Percentiles rank a stretch among this genome's conserved stretches.
Evolutionary conservation across 2,329 filamentous ascomycete genomes (phyloP).

Genomic region (Metarhizium rileyi): DNA sequence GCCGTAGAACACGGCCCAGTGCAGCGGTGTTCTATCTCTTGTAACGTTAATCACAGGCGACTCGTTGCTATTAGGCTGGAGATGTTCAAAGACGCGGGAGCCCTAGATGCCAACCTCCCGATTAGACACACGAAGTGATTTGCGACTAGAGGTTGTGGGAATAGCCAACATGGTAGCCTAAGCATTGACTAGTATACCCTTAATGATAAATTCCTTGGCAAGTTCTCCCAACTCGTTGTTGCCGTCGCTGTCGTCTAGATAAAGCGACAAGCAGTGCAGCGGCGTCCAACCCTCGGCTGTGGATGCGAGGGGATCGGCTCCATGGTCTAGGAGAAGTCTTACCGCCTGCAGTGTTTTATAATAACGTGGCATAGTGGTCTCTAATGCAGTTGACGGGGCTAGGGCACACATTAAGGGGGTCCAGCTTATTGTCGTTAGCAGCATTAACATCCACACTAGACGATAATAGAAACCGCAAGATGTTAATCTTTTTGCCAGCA

Average conservation of each 20-base stretch:
- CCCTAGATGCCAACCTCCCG: neutral
- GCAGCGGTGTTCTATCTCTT: neutral
- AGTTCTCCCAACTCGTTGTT: constrained; percentile 4
- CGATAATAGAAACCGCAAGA: constrained; percentile 11
- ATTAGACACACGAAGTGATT: neutral
- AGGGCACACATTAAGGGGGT: constrained; percentile 21
- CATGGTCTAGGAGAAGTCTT: constrained; percentile 14
- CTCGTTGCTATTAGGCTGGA: neutral
- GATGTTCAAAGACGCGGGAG: neutral
- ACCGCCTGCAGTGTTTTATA: constrained; percentile 7
- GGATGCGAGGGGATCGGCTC: constrained; percentile 10
- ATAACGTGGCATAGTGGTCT: neutral
- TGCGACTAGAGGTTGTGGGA: neutral
- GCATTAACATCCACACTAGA: constrained; percentile 14
- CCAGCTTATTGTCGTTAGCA: constrained; percentile 17
- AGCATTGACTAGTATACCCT: constrained; percentile 7
- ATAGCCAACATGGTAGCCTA: constrained; percentile 4
- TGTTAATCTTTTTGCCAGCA: constrained; percentile 13
- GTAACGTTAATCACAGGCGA: neutral
- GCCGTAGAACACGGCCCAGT: constrained; percentile 1
- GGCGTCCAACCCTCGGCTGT: constrained; percentile 18
- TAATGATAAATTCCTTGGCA: constrained; percentile 6
- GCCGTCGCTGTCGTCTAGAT: constrained; percentile 1
- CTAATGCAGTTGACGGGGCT: constrained; percentile 1
- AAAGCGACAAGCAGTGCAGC: constrained; percentile 14